Conservation (phyloP, 2,329 filamentous ascomycete genomes). For the Cladosporium sp. region DNA sequence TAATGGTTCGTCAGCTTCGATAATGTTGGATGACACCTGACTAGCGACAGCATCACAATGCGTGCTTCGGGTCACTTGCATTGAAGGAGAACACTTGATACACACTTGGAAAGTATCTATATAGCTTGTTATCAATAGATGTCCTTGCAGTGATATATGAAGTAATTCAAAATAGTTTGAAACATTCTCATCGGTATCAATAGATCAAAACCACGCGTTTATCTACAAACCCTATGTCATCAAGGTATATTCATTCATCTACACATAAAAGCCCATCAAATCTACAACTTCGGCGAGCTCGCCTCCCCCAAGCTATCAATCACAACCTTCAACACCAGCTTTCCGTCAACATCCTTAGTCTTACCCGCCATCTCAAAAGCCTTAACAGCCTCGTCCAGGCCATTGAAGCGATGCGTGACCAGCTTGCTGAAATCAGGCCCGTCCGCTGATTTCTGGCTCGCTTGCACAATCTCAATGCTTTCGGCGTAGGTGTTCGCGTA, state of each 20-base stretch:
- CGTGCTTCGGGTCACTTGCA: too few relatives aligned
- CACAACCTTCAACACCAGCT: conserved; percentile 69
- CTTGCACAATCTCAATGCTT: conserved; percentile 57
- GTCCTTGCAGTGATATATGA: too few relatives aligned
- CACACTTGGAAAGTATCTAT: too few relatives aligned
- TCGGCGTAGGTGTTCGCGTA: conserved; percentile 73
- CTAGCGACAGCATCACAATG: too few relatives aligned
- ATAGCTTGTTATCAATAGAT: too few relatives aligned
- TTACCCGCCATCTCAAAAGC: conserved; percentile 69
- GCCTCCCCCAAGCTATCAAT: conserved; percentile 34
- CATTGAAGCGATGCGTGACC: conserved; percentile 67
- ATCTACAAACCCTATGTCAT: not conserved
- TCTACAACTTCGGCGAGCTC: conserved; percentile 3
- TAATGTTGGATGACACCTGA: too few relatives aligned
- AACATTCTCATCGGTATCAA: too few relatives aligned
- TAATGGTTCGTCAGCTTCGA: too few relatives aligned
- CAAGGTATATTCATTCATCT: not conserved
- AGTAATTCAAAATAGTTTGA: too few relatives aligned
- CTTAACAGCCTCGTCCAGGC: conserved; percentile 56
- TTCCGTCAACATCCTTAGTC: conserved; percentile 63
- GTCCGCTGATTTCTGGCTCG: conserved; percentile 40
- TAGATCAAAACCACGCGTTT: too few relatives aligned
- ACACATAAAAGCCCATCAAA: not conserved
- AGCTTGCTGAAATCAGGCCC: conserved; percentile 65
- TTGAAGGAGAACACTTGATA: too few relatives aligned